Base-by-base conservation (phyloP, 805 yeast species). In the Suhomyces sp. region DNA sequence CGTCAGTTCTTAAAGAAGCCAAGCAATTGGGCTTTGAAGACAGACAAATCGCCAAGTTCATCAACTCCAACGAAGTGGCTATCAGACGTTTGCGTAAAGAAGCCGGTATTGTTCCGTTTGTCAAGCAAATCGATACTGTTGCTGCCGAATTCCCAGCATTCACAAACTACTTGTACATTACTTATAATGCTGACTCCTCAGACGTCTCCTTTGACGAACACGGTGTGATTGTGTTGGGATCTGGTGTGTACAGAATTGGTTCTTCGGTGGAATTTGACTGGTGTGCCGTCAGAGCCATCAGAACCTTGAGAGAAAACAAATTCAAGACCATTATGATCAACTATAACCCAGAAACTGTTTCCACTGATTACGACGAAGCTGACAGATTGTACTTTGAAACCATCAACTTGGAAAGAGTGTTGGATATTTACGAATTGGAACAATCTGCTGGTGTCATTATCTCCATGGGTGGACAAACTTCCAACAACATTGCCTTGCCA, bases 401-500 rank as follows among this genome's bases (percentile, higher is more conserved):
- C 45, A 89, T 93, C 72, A 90, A 90, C 72, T 78, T 92, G 64
- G 99, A 93, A 78, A 83, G 97, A 70, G 93, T 93, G 29, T 78
- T 93, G 66, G 99, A 93, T 76, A 91, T 93, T 63, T 94, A 93
- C 69, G 97, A 93, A 70, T 75, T 90, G 53, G 98, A 94, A 77
- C 82, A 84, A 62, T 87, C 97, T 40, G 73, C 84, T 10, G 99
- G 98, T 78, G 97, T 93, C 54, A 85, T 93, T 55, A 90, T 93
- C 58, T 87, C 97, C 53, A 91, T 93, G 96, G 99, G 99, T 81
- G 99, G 99, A 69, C 99, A 93, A 78, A 90, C 97, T 33, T 90
- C 98, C 12, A 92, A 93, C 78, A 93, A 93, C 74, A 93, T 93
- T 77, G 98, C 98, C 23, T 80, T 93, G 68, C 85, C 92, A 52